Base-by-base conservation (phyloP, 306 rosid genomes). In the Vigna nakashimae region DNA sequence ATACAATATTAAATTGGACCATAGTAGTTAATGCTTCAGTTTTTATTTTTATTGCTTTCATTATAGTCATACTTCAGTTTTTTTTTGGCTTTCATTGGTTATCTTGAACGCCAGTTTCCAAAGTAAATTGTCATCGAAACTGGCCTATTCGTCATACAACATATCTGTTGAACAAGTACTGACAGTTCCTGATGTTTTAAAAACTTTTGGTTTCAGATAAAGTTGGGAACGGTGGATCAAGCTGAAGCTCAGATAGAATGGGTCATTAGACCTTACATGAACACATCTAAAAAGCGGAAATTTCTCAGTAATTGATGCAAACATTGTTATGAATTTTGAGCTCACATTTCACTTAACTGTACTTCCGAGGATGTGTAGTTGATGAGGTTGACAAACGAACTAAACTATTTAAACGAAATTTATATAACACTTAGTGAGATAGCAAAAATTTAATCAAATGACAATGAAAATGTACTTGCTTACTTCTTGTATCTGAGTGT, bases 161-260 rank as follows among this genome's bases (percentile, higher is more conserved):
- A 48, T 43, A 36, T 59, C 52, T 69, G 70, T 77, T 13, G 59
- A 69, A 60, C 65, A 36, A 22, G 42, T 15, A 8, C 13, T 45
- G 26, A 28, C 26, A 18, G 26, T 55, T 63, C 58, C 71, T 79
- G 55, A 76, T 52, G 16, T 42, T 79, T 65, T 26, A 69, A 24
- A 3, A 51, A 13, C 2, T 6, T 15, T 51, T 68, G 51, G 4
- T 74, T 71, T 82, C 90, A 89, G 98, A 77, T 92, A 77, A 92
- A 78, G 82, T 86, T 95, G 71, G 97, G 98, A 78, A 95, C 98
- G 26, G 82, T 92, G 70, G 97, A 95, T 57, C 98, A 95, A 82
- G 71, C 62, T 57, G 93, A 90, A 86, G 98, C 98, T 26, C 89
- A 88, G 71, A 85, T 58, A 60, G 98, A 92, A 80, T 92, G 97